Percentiles rank a stretch among this genome's conserved stretches.
phyloP scores from a whole-genome alignment of 2,329 filamentous ascomycete genomes.

The Rhexocercosporidium sp. region DNA sequence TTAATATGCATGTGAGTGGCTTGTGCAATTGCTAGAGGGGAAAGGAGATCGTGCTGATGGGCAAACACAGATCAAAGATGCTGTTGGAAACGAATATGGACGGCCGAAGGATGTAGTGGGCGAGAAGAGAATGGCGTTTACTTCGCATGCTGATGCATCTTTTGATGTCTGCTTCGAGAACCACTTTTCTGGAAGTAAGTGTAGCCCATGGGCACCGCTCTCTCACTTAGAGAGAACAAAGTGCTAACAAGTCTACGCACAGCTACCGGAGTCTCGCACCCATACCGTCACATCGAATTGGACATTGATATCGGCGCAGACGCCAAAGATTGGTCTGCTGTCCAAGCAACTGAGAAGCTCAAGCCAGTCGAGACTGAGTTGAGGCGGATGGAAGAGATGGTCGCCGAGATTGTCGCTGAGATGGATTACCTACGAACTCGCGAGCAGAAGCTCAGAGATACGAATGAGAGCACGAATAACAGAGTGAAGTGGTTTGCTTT shows the following conservation, averaged over 20 bases:
- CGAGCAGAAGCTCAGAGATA: constrained; percentile 96
- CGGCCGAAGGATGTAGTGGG: constrained; percentile 88
- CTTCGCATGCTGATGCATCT: constrained; percentile 85
- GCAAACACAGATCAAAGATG: constrained; percentile 79
- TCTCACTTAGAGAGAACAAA: not conserved
- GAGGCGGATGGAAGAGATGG: constrained; percentile 88
- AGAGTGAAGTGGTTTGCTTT: constrained; percentile 99
- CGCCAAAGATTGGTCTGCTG: constrained; percentile 96
- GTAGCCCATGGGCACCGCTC: not conserved
- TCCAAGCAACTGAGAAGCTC: constrained; percentile 95
- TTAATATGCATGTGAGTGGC: constrained; percentile 87
- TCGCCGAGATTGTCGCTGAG: constrained; percentile 85
- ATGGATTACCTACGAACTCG: constrained; percentile 93
- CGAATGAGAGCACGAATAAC: constrained; percentile 99
- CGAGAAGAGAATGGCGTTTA: constrained; percentile 85
- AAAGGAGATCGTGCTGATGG: constrained; percentile 16
- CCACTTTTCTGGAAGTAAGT: constrained; percentile 71
- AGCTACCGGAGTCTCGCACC: constrained; percentile 36
- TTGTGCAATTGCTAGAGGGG: not conserved
- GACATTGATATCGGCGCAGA: constrained; percentile 46
- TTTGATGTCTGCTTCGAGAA: constrained; percentile 99
- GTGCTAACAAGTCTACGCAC: constrained; percentile 14
- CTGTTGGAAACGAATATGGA: constrained; percentile 95
- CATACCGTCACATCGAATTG: constrained; percentile 66
- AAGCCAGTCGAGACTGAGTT: constrained; percentile 97